Evolutionary conservation across 805 yeast species (phyloP).

Genomic region (Kodamaea leandrae): DNA sequence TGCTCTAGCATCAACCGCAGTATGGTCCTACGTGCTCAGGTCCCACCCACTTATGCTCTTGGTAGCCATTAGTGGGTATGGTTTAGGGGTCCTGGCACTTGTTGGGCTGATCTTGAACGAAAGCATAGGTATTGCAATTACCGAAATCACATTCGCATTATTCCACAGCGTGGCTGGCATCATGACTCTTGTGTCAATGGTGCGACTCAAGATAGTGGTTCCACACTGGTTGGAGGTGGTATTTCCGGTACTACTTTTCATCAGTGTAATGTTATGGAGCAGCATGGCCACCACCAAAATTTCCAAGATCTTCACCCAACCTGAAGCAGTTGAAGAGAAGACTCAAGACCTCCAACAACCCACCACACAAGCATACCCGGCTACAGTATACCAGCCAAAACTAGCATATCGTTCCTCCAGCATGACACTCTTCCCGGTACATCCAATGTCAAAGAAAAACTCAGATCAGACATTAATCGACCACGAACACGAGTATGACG

Average conservation of each 20-base stretch:
- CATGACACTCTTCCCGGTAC: neutral
- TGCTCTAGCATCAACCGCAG: slow-evolving; percentile 2
- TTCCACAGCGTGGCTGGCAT: slow-evolving; percentile 2
- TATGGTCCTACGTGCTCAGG: neutral
- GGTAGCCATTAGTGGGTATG: slow-evolving; percentile 7
- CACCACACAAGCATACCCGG: neutral
- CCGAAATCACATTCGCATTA: neutral
- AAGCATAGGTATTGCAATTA: neutral
- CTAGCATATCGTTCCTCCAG: neutral
- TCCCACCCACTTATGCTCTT: slow-evolving; percentile 1
- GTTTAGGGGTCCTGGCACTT: slow-evolving; percentile 1
- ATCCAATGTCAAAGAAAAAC: slow-evolving; percentile 10
- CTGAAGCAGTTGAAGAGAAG: no score
- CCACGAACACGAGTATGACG: neutral
- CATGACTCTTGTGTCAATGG: slow-evolving; percentile 5
- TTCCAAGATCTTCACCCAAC: neutral
- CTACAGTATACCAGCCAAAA: neutral
- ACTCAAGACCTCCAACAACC: neutral
- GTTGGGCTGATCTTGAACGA: neutral
- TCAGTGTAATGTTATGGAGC: neutral
- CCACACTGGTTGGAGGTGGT: neutral
- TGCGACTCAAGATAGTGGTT: neutral
- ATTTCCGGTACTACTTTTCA: neutral
- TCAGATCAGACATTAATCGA: slow-evolving; percentile 12
- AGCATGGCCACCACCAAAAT: neutral